A percentile compares a stretch with the other conserved stretches of the same genome.
Conservation (phyloP, 2,329 filamentous ascomycete species). For the Orbilia quercus region DNA sequence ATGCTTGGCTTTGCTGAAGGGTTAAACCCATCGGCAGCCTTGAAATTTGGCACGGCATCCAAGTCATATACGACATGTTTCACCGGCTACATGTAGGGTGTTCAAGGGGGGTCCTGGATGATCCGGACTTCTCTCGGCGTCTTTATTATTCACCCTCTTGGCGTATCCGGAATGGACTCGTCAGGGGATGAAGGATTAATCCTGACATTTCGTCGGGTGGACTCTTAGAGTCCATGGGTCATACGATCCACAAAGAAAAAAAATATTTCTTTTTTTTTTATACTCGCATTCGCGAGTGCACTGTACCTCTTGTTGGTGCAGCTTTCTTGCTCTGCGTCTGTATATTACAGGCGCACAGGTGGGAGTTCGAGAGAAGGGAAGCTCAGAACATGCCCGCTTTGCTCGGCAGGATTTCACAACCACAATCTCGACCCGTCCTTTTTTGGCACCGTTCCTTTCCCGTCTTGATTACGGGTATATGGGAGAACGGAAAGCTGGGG, state of each 20-base stretch:
- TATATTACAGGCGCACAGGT: constrained; percentile 11
- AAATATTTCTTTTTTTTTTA: constrained; percentile 16
- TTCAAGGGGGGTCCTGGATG: constrained; percentile 3
- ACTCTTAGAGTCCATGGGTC: neutral
- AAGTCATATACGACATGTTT: neutral
- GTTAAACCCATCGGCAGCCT: too few relatives aligned
- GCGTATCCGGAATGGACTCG: neutral
- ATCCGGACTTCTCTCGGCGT: constrained; percentile 5
- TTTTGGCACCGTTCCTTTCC: too few relatives aligned
- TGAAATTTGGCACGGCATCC: too few relatives aligned
- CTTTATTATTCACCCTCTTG: constrained; percentile 21
- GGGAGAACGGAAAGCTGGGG: too few relatives aligned
- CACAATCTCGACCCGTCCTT: constrained; percentile 31
- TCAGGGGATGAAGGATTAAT: neutral
- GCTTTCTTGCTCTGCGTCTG: constrained; percentile 29
- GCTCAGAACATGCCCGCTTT: constrained; percentile 33
- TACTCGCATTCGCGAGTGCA: constrained; percentile 5
- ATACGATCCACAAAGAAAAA: neutral
- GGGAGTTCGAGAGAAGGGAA: constrained; percentile 40
- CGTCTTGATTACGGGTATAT: too few relatives aligned
- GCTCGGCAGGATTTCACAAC: constrained; percentile 43
- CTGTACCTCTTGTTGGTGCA: constrained; percentile 11
- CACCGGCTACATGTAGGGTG: neutral
- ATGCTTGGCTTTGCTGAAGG: neutral
- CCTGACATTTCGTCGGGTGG: neutral